Evolutionary conservation across 2,329 filamentous ascomycete species (phyloP).

Genomic region (Colletotrichum sublineola): DNA sequence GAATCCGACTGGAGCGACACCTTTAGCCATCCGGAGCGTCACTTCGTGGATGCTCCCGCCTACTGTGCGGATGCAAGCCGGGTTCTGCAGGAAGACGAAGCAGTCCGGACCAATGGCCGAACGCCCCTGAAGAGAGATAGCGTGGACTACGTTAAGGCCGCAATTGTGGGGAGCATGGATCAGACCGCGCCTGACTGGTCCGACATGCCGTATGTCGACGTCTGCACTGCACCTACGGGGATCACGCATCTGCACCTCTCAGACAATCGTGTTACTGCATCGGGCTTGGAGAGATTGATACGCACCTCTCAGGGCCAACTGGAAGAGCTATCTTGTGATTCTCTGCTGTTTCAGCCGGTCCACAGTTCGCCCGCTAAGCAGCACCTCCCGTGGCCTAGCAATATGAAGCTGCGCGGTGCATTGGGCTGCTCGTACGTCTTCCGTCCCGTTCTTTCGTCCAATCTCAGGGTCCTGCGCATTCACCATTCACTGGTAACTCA

Average conservation of each 20-base stretch:
- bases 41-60: constrained; percentile 62
- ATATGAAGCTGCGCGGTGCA: constrained; percentile 57
- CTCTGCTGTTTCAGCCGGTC: constrained; percentile 46
- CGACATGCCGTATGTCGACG: constrained; percentile 43
- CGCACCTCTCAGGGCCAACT: constrained; percentile 59
- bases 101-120: constrained; percentile 49
- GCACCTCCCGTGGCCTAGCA: constrained; percentile 48
- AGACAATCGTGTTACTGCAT: constrained; percentile 61
- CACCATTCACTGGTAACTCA: constrained; percentile 73
- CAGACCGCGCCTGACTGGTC: constrained; percentile 23
- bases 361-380: constrained; percentile 20
- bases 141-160: constrained; percentile 49
- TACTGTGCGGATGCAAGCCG: constrained; percentile 51
- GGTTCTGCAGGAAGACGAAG: constrained; percentile 47
- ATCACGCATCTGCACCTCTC: constrained; percentile 70
- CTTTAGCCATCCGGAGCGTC: constrained; percentile 62
- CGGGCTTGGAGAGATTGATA: constrained; percentile 60
- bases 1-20: constrained; percentile 62
- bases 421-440: constrained; percentile 62
- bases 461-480: constrained; percentile 65
- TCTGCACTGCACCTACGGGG: constrained; percentile 49
- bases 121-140: constrained; percentile 50
- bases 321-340: constrained; percentile 66
- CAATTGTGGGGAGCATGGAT: constrained; percentile 33
- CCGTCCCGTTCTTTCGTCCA: constrained; percentile 66